A percentile compares a stretch with the other conserved stretches of the same genome.
Conservation (phyloP, 768 basidiomycete species). For the Boletales sp. region DNA sequence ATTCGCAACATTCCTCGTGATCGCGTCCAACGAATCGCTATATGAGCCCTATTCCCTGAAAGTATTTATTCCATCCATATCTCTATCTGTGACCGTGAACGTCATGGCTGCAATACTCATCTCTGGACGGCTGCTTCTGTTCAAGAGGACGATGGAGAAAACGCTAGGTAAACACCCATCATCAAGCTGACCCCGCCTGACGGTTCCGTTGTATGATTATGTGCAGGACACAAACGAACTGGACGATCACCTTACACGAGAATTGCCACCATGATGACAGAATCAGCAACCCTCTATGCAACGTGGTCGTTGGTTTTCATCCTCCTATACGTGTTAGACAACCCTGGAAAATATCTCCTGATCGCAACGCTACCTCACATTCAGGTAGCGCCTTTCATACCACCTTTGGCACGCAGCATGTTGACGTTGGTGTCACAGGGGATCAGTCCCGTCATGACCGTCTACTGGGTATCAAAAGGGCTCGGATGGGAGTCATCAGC, state of each 20-base stretch:
- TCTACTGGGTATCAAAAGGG: not conserved
- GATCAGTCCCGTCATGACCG: not conserved
- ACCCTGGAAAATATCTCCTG: not conserved
- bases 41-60: not conserved
- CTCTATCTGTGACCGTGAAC: not conserved
- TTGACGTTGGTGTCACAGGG: not conserved
- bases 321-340: not conserved
- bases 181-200: not conserved
- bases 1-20: not conserved
- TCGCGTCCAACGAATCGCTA: not conserved
- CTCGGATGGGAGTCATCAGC: not conserved
- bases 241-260: not conserved
- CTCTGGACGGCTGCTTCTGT: not conserved
- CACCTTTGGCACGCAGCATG: not conserved
- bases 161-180: not conserved
- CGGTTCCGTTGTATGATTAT: no score
- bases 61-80: not conserved
- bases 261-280: not conserved
- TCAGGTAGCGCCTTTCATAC: not conserved
- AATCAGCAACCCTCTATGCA: not conserved
- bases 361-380: not conserved
- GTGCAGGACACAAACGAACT: not conserved
- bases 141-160: not conserved
- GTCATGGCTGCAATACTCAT: not conserved
- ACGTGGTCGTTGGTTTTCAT: not conserved